These are phyloP conservation scores for Metschnikowia noctiluminum DNA, from an alignment of 805 yeast genomes.

Conservation along the genomic window DNA sequence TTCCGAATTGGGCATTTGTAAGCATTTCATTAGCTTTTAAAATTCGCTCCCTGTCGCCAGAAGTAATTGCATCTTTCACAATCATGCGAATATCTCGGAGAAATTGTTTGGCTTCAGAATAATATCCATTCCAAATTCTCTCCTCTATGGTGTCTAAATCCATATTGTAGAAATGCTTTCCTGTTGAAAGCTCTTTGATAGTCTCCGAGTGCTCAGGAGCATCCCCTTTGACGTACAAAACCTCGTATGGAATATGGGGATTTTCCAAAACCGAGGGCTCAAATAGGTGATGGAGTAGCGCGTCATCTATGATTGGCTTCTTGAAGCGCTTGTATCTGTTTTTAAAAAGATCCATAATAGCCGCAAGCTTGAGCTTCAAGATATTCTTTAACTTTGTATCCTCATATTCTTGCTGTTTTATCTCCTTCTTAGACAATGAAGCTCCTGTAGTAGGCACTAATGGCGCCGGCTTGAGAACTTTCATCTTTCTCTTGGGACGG, in stretches of 20 bases:
- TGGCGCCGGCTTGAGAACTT: constrained; percentile 34
- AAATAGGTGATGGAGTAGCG: constrained; percentile 68
- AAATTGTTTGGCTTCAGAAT: constrained; percentile 89
- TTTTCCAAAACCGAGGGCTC: constrained; percentile 50
- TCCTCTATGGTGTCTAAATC: constrained; percentile 93
- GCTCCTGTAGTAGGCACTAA: constrained; percentile 26
- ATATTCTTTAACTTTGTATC: constrained; percentile 84
- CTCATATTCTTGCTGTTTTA: constrained; percentile 51
- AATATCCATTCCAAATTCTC: constrained; percentile 93
- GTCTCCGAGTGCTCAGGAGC: constrained; percentile 52
- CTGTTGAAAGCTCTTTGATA: constrained; percentile 79
- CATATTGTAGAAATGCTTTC: constrained; percentile 75
- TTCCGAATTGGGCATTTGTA: constrained; percentile 93
- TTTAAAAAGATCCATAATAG: constrained; percentile 85
- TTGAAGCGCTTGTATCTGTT: constrained; percentile 83
- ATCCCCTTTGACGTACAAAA: constrained; percentile 44
- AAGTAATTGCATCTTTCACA: constrained; percentile 66
- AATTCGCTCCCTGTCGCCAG: constrained; percentile 81
- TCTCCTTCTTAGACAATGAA: constrained; percentile 37
- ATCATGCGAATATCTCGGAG: constrained; percentile 82
- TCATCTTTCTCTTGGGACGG: constrained; percentile 48
- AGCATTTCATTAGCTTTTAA: constrained; percentile 88
- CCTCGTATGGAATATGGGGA: constrained; percentile 36
- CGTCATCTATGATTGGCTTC: constrained; percentile 86
- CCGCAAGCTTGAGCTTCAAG: constrained; percentile 79